Percentiles rank a stretch among this genome's conserved stretches.
Conservation (phyloP, 257 asterid genomes). For the Nemophila menziesii region DNA sequence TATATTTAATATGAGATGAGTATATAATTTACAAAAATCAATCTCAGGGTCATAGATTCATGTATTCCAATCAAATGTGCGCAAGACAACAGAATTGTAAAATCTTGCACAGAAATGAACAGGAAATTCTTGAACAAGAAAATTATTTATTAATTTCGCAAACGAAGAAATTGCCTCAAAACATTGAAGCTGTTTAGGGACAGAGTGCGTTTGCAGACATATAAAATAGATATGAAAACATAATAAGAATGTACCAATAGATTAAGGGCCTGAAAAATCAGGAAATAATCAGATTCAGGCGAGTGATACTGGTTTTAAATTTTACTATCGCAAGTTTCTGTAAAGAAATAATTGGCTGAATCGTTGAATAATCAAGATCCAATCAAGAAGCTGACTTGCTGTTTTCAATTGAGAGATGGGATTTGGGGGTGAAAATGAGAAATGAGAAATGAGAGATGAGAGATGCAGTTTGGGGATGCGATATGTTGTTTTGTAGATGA, state of each 20-base stretch:
- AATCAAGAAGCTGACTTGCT: constrained; percentile 66
- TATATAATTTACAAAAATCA: too few species aligned
- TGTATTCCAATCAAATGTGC: constrained; percentile 30
- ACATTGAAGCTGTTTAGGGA: constrained; percentile 22
- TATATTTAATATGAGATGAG: too few species aligned
- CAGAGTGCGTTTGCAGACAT: constrained; percentile 29
- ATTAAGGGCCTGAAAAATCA: constrained; percentile 28
- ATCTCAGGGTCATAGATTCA: too few species aligned
- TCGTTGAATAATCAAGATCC: constrained; percentile 24
- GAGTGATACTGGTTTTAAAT: constrained; percentile 24
- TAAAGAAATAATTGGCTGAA: constrained; percentile 28
- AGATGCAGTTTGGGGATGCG: too few species aligned
- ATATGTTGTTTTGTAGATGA: too few species aligned
- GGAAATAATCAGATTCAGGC: constrained; percentile 19
- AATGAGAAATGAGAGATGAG: too few species aligned
- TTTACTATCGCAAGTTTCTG: constrained; percentile 40
- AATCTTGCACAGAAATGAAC: constrained; percentile 16
- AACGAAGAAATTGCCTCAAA: constrained; percentile 36
- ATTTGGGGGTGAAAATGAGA: too few species aligned
- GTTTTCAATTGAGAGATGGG: background rate
- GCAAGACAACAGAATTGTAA: constrained; percentile 1
- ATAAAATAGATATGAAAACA: background rate
- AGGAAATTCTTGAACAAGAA: constrained; percentile 2
- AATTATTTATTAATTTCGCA: constrained; percentile 10
- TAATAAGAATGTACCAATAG: constrained; percentile 13